Conservation (phyloP, 2,329 filamentous ascomycete genomes). For the Zelopaecilomyces penicillatus region DNA sequence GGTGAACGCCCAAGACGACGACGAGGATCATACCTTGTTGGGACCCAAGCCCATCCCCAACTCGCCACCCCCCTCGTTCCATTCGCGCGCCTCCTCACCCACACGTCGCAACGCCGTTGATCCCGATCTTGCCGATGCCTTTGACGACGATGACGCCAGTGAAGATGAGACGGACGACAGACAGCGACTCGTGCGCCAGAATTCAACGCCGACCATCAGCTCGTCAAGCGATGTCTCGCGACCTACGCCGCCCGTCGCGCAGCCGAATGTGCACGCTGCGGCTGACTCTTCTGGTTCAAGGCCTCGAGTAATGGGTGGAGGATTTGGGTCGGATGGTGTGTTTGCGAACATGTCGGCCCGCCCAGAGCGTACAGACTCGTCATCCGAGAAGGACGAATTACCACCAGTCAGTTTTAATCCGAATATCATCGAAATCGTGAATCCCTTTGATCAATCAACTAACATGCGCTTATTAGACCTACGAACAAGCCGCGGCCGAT, state of each 20-base stretch:
- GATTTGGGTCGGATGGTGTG: conserved; percentile 82
- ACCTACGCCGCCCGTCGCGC: conserved; percentile 3
- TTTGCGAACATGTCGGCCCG: conserved; percentile 93
- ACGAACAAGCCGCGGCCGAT: conserved; percentile 96
- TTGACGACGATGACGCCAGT: conserved; percentile 72
- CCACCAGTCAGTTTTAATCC: conserved; percentile 66
- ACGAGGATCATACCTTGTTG: conserved; percentile 26
- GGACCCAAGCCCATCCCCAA: conserved; percentile 31
- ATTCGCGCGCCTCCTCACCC: conserved; percentile 63
- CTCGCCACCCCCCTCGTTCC: conserved; percentile 76
- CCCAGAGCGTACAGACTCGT: conserved; percentile 68
- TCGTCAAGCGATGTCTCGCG: conserved; percentile 8
- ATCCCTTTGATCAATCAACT: conserved; percentile 17
- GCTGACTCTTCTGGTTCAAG: conserved; percentile 31
- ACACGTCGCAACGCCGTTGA: conserved; percentile 48
- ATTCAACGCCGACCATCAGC: conserved; percentile 23
- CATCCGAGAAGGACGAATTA: conserved; percentile 65
- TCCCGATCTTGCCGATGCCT: conserved; percentile 82
- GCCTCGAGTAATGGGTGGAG: conserved; percentile 54
- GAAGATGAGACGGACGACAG: conserved; percentile 68
- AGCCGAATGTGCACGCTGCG: conserved; percentile 15
- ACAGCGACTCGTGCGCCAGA: conserved; percentile 74
- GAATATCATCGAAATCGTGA: too few species aligned
- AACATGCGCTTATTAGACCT: conserved; percentile 54
- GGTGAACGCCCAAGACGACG: conserved; percentile 52